Base-by-base conservation (phyloP, 129 eudicot species). In the Erigeron canadensis region DNA sequence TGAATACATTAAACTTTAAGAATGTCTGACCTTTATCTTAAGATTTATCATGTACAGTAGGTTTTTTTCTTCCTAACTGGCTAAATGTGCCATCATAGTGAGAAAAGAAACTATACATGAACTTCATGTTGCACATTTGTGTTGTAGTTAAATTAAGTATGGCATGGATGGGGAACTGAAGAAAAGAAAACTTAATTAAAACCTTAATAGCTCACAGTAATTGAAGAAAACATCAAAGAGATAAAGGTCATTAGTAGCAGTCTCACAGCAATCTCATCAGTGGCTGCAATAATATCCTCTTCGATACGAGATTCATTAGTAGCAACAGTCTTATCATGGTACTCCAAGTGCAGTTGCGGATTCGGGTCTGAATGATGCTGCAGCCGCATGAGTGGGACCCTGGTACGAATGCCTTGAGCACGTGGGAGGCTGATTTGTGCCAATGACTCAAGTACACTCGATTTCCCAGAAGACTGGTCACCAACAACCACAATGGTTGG, bases 401-500 rank as follows among this genome's bases (percentile, higher is more conserved):
- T 48, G 3, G 87, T 84, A 63, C 84, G 80, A 28, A 84, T 80
- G 6, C 84, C 87, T 78, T 84, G 84, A 5, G 84, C 87, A 2
- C 87, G 75, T 0, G 84, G 84, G 15, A 84, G 77, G 71, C 81
- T 73, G 69, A 84, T 84, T 4, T 67, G 82, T 0, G 88, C 85
- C 0, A 84, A 73, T 1, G 88, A 84, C 56, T 84, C 85, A 0
- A 80, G 69, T 6, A 84, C 88, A 9, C 85, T 78, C 0, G 82
- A 77, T 10, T 84, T 84, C 0, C 83, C 88, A 0, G 88, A 80
- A 2, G 85, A 84, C 11, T 84, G 85, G 4, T 84, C 88, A 0
- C 88, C 85, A 7, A 84, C 85, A 0, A 84, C 85, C 2, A 84
- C 88, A 8, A 84, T 84, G 5, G 85, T 84, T 0, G 88, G 88